Conservation (phyloP, 345 rosid genomes). For the Corchorus olitorius region DNA sequence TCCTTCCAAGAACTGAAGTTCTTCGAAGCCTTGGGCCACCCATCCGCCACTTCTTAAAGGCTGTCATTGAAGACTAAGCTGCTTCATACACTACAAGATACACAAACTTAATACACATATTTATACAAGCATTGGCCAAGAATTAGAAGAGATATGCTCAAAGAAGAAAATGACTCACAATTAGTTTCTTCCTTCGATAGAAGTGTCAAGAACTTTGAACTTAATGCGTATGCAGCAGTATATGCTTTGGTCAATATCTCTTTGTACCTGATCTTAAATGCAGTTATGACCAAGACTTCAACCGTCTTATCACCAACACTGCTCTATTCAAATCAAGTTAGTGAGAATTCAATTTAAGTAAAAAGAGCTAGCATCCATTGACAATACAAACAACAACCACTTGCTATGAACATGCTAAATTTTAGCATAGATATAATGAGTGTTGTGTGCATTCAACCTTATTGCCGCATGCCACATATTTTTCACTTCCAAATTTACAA, state of each 20-base stretch:
- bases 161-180: conserved; percentile 39
- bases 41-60: conserved; percentile 77
- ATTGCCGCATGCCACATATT: too few species aligned
- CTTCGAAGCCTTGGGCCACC: conserved; percentile 78
- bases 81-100: conserved; percentile 61
- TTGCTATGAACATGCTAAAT: neutral
- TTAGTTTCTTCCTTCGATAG: conserved; percentile 74
- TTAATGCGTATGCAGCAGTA: conserved; percentile 60
- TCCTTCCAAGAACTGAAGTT: conserved; percentile 63
- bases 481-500: too few species aligned
- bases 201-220: conserved; percentile 56
- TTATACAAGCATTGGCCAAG: neutral
- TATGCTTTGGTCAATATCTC: conserved; percentile 77
- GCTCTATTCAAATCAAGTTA: conserved; percentile 17
- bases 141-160: conserved; percentile 8
- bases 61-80: conserved; percentile 69
- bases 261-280: conserved; percentile 77
- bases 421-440: too few species aligned
- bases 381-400: neutral
- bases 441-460: too few species aligned
- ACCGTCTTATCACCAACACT: conserved; percentile 64
- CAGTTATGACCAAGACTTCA: conserved; percentile 56
- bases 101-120: neutral
- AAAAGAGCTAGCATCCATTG: too few species aligned
- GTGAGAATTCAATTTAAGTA: neutral